These are phyloP conservation scores for Vigna unguiculata DNA, from an alignment of 306 rosid species.

Conservation along the genomic window DNA sequence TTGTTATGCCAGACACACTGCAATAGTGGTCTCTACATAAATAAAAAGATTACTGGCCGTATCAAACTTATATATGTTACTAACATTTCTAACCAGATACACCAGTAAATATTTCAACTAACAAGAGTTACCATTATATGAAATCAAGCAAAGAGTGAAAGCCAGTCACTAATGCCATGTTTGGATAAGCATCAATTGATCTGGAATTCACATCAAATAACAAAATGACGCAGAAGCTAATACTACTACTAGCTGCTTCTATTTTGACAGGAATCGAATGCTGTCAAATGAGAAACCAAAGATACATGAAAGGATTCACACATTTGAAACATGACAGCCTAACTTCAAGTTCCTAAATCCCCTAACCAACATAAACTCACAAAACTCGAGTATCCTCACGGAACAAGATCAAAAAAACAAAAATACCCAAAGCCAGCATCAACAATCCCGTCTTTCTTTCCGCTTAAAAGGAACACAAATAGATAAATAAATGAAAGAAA, in stretches of 20 bases:
- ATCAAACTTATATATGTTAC: background rate
- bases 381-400: background rate
- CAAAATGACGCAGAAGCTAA: too few species aligned
- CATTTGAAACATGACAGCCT: constrained; percentile 3
- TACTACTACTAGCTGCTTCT: too few species aligned
- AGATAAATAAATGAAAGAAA: background rate
- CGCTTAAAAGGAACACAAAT: background rate
- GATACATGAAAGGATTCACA: background rate
- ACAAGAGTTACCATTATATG: background rate
- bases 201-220: background rate
- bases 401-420: constrained; percentile 19
- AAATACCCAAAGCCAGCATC: constrained; percentile 14
- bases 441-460: constrained; percentile 21
- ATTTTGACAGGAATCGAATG: background rate
- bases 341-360: constrained; percentile 25
- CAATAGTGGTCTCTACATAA: background rate
- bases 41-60: background rate
- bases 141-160: constrained; percentile 1
- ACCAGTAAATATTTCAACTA: background rate
- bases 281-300: background rate
- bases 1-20: background rate
- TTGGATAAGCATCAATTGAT: background rate
- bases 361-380: constrained; percentile 20
- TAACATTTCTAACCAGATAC: constrained; percentile 11
- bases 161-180: background rate